A percentile compares a stretch with the other conserved stretches of the same genome.
phyloP scores from a whole-genome alignment of 352 stramenopile species.

The Peronospora belbahrii region DNA sequence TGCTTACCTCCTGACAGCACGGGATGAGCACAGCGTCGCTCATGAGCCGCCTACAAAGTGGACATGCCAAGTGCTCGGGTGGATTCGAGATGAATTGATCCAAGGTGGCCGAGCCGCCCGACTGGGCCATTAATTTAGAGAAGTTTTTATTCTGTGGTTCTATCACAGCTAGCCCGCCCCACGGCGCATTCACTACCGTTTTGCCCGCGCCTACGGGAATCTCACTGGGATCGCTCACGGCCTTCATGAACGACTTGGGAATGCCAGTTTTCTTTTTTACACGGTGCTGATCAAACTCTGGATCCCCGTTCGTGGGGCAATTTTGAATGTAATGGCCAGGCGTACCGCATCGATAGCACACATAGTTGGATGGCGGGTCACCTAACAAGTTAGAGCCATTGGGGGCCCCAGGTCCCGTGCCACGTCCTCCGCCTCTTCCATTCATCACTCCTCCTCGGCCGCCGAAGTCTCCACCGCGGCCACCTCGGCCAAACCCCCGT shows the following conservation, averaged over 20 bases:
- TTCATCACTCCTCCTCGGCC: slow-evolving; percentile 40
- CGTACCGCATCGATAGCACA: slow-evolving; percentile 78
- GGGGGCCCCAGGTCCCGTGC: slow-evolving; percentile 19
- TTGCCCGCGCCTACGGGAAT: slow-evolving; percentile 76
- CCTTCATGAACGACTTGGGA: slow-evolving; percentile 85
- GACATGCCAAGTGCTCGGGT: slow-evolving; percentile 84
- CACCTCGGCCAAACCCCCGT: slow-evolving; percentile 41
- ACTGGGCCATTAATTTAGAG: slow-evolving; percentile 87
- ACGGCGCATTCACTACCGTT: slow-evolving; percentile 82
- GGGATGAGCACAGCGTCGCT: slow-evolving; percentile 83
- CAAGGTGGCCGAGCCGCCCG: slow-evolving; percentile 82
- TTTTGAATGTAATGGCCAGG: slow-evolving; percentile 86
- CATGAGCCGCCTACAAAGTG: slow-evolving; percentile 83
- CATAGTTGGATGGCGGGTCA: slow-evolving; percentile 75
- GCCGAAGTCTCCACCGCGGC: slow-evolving; percentile 32
- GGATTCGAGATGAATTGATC: slow-evolving; percentile 87
- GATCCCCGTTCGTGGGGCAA: slow-evolving; percentile 83
- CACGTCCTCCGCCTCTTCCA: slow-evolving; percentile 32
- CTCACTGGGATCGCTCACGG: slow-evolving; percentile 77
- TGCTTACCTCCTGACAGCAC: slow-evolving; percentile 82
- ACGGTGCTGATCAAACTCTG: slow-evolving; percentile 81
- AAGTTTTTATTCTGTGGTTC: slow-evolving; percentile 88
- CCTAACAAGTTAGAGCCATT: slow-evolving; percentile 22
- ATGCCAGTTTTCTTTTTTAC: slow-evolving; percentile 87
- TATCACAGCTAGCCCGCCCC: slow-evolving; percentile 85